Percentiles rank a stretch among this genome's conserved stretches.
Conservation (phyloP, 73 alveolate species). For the Paramecium caudatum region DNA sequence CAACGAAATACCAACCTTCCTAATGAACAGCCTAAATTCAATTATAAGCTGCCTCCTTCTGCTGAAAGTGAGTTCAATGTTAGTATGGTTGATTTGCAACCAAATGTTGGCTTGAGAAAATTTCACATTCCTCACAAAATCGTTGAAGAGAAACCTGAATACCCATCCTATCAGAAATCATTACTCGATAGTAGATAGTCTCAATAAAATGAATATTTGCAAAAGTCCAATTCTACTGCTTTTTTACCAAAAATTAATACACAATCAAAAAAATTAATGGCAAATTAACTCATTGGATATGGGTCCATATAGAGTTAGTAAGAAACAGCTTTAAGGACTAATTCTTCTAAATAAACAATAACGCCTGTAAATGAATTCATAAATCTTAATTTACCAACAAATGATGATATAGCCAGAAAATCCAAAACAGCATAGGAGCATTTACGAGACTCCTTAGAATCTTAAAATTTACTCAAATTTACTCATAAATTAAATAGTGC, state of each 20-base stretch:
- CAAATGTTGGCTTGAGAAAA: background rate
- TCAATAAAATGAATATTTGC: constrained; percentile 19
- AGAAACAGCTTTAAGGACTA: constrained; percentile 35
- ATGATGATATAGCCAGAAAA: constrained; percentile 25
- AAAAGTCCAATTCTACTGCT: constrained; percentile 44
- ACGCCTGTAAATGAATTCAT: constrained; percentile 42
- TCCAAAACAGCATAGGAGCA: constrained; percentile 33
- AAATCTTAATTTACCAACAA: background rate
- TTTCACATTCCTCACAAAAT: background rate
- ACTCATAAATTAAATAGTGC: background rate
- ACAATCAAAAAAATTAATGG: background rate
- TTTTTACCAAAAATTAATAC: constrained; percentile 41
- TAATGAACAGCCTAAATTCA: constrained; percentile 1
- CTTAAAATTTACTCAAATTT: background rate
- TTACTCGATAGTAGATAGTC: constrained; percentile 13
- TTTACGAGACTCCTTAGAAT: constrained; percentile 24
- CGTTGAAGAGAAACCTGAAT: constrained; percentile 18
- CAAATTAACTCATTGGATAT: constrained; percentile 4
- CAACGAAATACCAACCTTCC: background rate
- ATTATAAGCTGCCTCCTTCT: no score
- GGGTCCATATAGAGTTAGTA: constrained; percentile 3
- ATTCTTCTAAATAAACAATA: constrained; percentile 13
- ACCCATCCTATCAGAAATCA: constrained; percentile 20
- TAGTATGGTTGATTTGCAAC: constrained; percentile 33
- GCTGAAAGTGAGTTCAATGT: constrained; percentile 15